Conservation (phyloP, 495 filamentous ascomycete genomes). For the Tricharina praecox region DNA sequence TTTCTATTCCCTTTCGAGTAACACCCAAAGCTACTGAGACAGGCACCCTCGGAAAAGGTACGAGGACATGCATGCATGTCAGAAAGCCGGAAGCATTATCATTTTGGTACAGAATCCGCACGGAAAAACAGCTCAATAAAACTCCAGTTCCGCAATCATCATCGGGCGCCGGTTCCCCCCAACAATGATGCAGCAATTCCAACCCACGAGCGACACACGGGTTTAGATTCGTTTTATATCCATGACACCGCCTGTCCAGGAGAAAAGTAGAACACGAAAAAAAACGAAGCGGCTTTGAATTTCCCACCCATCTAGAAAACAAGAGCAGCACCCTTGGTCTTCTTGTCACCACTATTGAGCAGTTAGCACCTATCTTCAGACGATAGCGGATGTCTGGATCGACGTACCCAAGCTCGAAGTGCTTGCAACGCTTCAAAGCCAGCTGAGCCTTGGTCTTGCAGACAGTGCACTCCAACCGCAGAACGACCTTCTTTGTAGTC, state of each 20-base stretch:
- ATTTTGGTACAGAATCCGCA: constrained; percentile 1
- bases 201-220: not conserved
- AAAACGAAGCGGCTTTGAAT: not conserved
- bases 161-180: constrained; percentile 2
- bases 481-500: constrained; percentile 99
- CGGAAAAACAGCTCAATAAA: constrained; percentile 1
- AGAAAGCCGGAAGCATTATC: not conserved
- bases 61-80: too few species aligned
- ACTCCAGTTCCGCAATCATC: constrained; percentile 1
- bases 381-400: not conserved
- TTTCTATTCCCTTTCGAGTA: too few species aligned
- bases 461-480: constrained; percentile 82
- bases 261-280: constrained; percentile 1
- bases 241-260: constrained; percentile 5
- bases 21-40: too few species aligned
- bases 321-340: constrained; percentile 99
- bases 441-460: constrained; percentile 99
- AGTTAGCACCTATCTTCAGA: not conserved
- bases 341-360: constrained; percentile 89
- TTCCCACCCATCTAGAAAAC: constrained; percentile 58
- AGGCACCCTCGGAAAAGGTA: too few species aligned
- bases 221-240: constrained; percentile 9
- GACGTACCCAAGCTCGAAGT: constrained; percentile 96
- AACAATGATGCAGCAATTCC: not conserved
- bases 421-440: constrained; percentile 97